Base-by-base conservation (phyloP, 2,329 filamentous ascomycete genomes). In the Paraconiothyrium sp. region DNA sequence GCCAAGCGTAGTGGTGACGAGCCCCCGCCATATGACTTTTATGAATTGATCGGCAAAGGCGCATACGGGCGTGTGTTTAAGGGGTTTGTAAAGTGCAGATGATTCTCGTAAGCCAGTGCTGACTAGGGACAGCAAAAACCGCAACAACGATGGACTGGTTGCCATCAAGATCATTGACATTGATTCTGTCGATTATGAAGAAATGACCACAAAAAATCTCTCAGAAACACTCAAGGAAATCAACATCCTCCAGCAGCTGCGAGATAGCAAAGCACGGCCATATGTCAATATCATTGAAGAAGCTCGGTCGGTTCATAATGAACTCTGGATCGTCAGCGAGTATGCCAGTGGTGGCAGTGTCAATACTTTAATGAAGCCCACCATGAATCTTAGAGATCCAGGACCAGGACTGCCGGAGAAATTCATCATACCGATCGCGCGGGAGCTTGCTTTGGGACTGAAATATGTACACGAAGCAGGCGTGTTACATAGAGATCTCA, bases 261-360 rank as follows among this genome's bases (percentile, higher is more conserved):
- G 90, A 71, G 89, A 92, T 67, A 90, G 86, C 67, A 90, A 89
- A 51, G 92, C 92, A 20, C 86, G 87, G 67, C 94, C 94, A 73
- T 95, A 95, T 76, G 89, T 96, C 79, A 95, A 94, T 75, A 86
- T 89, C 69, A 90, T 94, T 55, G 89, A 94, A 69, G 92, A 94
- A 67, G 91, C 91, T 4, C 84, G 94, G 22, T 88, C 91, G 9
- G 88, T 94, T 41, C 90, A 91, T 46, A 89, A 91, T 68, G 88
- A 92, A 62, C 89, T 96, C 81, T 96, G 92, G 92, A 92, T 95
- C 82, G 88, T 95, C 59, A 94, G 91, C 61, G 92, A 95, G 79
- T 93, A 94, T 77, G 94, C 92, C 70, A 91, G 90, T 6, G 92
- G 92, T 64, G 92, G 92, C 52, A 95, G 92, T 76, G 90, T 96